Evolutionary conservation across 2,329 filamentous ascomycete species (phyloP).

Genomic region (Penicillium sp.): DNA sequence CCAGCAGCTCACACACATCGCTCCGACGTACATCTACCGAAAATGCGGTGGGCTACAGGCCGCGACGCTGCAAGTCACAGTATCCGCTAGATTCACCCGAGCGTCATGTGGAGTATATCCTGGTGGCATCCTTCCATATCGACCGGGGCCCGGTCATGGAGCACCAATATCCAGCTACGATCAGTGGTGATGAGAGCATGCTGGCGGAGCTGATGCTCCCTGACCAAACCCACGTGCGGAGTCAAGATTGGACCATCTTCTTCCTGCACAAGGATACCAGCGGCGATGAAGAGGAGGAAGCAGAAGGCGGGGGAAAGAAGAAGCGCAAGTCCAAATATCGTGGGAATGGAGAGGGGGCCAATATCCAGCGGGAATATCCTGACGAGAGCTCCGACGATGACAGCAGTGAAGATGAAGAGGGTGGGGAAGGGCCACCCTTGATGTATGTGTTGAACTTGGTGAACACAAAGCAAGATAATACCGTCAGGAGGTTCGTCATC

Average conservation of each 20-base stretch:
- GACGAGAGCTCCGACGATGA: conserved; percentile 41
- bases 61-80: conserved; percentile 65
- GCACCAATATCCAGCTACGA: conserved; percentile 91
- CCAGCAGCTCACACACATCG: conserved; percentile 46
- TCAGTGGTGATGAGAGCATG: conserved; percentile 97
- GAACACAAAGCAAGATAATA: conserved; percentile 95
- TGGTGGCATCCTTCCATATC: conserved; percentile 96
- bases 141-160: conserved; percentile 97
- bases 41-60: conserved; percentile 46
- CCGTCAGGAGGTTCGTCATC: conserved; percentile 63
- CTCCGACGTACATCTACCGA: conserved; percentile 38
- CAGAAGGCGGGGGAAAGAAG: conserved; percentile 46
- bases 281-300: conserved; percentile 71
- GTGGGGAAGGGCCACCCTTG: conserved; percentile 78
- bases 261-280: conserved; percentile 95
- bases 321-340: conserved; percentile 46
- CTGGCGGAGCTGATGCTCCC: conserved; percentile 97
- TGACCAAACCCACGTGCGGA: conserved; percentile 90
- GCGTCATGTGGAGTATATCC: conserved; percentile 97
- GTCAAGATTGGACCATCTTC: conserved; percentile 99
- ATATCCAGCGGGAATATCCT: conserved; percentile 51
- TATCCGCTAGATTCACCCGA: conserved; percentile 72
- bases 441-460: conserved; percentile 97
- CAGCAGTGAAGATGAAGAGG: conserved; percentile 60
- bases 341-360: conserved; percentile 48